Base-by-base conservation (phyloP, 371 early-diverging fungal species). In the Apophysomyces sp. region DNA sequence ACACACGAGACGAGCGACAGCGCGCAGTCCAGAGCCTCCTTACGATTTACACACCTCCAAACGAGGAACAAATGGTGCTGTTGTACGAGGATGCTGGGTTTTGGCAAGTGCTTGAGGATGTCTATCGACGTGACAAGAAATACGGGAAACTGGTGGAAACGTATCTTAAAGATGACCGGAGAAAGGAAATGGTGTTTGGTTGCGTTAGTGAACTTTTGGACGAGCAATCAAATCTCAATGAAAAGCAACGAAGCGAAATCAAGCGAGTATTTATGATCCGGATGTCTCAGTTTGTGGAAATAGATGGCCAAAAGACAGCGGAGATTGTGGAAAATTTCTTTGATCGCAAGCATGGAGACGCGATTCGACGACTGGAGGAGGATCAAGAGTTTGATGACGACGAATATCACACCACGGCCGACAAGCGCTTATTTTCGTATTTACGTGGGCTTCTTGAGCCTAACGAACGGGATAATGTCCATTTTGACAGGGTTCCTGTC, bases 391-490 rank as follows among this genome's bases (percentile, higher is more conserved):
- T 76, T 62, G 82, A 73, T 30, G 82, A 82, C 18, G 82, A 79
- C 15, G 78, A 81, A 4, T 62, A 69, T 28, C 73, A 74, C 21
- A 29, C 56, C 15, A 69, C 67, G 5, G 79, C 76, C 0, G 85
- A 87, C 52, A 78, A 78, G n/a, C 74, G 76, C 2, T 66, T 86
- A 2, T 91, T 86, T 60, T 72, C 80, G 0, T 93, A 90, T 60
- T 71, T 91, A 15, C 77, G 83, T 29, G 91, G 91, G 0, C 63
- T 93, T 13, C 61, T 93, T 15, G 91, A 88, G 41, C 86, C 89
- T 0, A 60, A 58, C 8, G 26, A 55, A 15, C 24, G 40, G n/a
- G 30, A 62, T 40, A 36, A 49, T 16, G 39, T 32, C 31, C 13
- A 44, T 15, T 18, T 51, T 28, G 49, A 59, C 16, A 55, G 21